phyloP scores from a whole-genome alignment of 176 grass and related monocot genomes.

The Thalia dealbata region DNA sequence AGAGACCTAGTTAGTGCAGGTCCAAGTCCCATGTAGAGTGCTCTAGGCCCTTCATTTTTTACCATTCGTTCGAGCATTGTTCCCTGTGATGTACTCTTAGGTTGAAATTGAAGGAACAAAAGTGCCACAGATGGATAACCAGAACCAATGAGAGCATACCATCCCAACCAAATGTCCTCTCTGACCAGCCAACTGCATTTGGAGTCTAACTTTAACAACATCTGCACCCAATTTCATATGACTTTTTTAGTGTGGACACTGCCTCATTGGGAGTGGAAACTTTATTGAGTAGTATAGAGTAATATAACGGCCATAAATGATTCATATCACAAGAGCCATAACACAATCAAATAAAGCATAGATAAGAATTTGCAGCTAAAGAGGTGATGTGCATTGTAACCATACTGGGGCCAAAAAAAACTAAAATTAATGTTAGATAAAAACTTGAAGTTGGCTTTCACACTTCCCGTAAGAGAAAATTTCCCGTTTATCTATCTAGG shows the following conservation, averaged over 20 bases:
- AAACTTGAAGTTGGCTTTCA: neutral
- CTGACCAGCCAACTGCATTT: conserved; percentile 94
- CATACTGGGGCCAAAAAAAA: neutral
- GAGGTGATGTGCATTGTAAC: neutral
- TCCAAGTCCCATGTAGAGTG: conserved; percentile 78
- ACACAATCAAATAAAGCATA: no score
- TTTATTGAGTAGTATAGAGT: neutral
- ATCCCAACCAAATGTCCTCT: conserved; percentile 90
- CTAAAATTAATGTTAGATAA: neutral
- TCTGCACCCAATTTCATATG: conserved; percentile 47
- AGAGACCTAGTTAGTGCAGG: conserved; percentile 71
- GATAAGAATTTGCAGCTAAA: no score
- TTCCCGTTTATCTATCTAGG: neutral
- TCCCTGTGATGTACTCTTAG: conserved; percentile 36
- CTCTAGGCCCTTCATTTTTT: conserved; percentile 53
- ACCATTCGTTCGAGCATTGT: conserved; percentile 64
- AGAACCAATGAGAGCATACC: conserved; percentile 34
- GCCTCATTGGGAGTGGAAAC: neutral
- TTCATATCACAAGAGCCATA: no score
- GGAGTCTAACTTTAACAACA: conserved; percentile 98
- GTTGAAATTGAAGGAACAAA: conserved; percentile 3
- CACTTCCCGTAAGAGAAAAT: neutral
- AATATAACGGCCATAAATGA: neutral
- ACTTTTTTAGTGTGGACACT: conserved; percentile 25
- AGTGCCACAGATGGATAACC: neutral